A percentile compares a stretch with the other conserved stretches of the same genome.
phyloP scores from a whole-genome alignment of 768 basidiomycete genomes.

The Mycena sanguinolenta region DNA sequence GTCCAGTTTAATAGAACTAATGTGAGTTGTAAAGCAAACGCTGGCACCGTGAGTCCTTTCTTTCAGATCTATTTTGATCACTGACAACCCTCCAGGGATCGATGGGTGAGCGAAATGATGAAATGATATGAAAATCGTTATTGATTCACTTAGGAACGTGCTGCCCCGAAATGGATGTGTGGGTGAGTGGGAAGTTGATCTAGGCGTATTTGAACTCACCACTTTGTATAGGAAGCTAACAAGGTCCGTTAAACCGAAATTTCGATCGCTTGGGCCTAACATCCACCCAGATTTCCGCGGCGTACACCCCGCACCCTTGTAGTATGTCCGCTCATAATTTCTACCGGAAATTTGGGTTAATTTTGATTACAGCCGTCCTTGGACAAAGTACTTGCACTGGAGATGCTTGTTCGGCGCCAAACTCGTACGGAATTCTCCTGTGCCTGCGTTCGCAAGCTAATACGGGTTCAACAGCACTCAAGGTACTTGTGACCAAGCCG shows the following conservation, averaged over 20 bases:
- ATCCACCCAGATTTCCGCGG: slow-evolving; percentile 44
- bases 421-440: slow-evolving; percentile 12
- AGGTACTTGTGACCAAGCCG: slow-evolving; percentile 54
- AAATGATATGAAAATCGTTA: background rate
- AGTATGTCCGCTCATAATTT: slow-evolving; percentile 32
- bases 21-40: slow-evolving; percentile 43
- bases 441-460: slow-evolving; percentile 10
- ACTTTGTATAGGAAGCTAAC: slow-evolving; percentile 27
- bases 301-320: slow-evolving; percentile 59
- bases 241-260: slow-evolving; percentile 43
- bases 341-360: slow-evolving; percentile 3
- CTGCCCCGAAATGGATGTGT: slow-evolving; percentile 39
- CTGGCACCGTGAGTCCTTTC: slow-evolving; percentile 45
- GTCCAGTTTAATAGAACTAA: background rate
- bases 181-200: slow-evolving; percentile 14
- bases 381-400: slow-evolving; percentile 54
- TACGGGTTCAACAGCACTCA: slow-evolving; percentile 32
- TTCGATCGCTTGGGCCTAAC: slow-evolving; percentile 1
- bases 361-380: slow-evolving; percentile 36
- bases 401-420: slow-evolving; percentile 44
- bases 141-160: slow-evolving; percentile 28
- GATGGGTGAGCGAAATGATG: slow-evolving; percentile 6
- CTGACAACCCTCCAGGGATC: slow-evolving; percentile 5
- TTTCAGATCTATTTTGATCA: background rate
- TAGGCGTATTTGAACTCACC: slow-evolving; percentile 24